Evolutionary conservation across 139 green algal genomes (phyloP).

Genomic region (Closterium sp.): DNA sequence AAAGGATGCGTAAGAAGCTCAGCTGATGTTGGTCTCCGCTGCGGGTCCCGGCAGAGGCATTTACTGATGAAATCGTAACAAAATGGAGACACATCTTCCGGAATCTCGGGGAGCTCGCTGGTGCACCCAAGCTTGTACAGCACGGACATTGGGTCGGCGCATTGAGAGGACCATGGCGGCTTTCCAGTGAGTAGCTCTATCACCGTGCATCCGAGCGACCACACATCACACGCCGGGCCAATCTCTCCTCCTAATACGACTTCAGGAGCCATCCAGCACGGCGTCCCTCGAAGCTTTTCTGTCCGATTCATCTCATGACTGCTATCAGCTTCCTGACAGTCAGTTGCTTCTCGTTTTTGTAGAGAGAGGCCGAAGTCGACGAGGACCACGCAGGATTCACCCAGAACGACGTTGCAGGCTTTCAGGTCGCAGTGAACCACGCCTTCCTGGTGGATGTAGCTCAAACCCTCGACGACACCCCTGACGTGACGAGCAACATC

Average conservation of each 20-base stretch:
- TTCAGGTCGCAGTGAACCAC: constrained; percentile 63
- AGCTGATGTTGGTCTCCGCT: constrained; percentile 13
- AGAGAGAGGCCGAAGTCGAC: constrained; percentile 19
- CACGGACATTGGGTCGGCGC: constrained; percentile 65
- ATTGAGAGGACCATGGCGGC: constrained; percentile 74
- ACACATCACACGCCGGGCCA: constrained; percentile 79
- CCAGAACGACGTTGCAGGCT: constrained; percentile 56
- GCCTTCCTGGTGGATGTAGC: constrained; percentile 51
- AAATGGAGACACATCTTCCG: constrained; percentile 65
- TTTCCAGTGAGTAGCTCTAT: constrained; percentile 94
- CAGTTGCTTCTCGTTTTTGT: not conserved
- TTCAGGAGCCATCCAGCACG: constrained; percentile 98
- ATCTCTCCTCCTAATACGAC: constrained; percentile 9
- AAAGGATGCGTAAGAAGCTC: constrained; percentile 39
- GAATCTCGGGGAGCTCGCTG: constrained; percentile 68
- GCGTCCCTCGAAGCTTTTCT: constrained; percentile 76
- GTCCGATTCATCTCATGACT: not conserved
- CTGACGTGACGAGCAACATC: constrained; percentile 4
- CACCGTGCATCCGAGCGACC: constrained; percentile 91
- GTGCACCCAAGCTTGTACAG: constrained; percentile 88
- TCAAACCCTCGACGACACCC: constrained; percentile 43
- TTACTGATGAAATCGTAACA: constrained; percentile 85
- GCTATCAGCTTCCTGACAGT: not conserved
- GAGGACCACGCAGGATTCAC: constrained; percentile 3
- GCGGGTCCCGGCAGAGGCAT: constrained; percentile 72